Conservation (phyloP, 768 basidiomycete species). For the Suillus clintonianus region DNA sequence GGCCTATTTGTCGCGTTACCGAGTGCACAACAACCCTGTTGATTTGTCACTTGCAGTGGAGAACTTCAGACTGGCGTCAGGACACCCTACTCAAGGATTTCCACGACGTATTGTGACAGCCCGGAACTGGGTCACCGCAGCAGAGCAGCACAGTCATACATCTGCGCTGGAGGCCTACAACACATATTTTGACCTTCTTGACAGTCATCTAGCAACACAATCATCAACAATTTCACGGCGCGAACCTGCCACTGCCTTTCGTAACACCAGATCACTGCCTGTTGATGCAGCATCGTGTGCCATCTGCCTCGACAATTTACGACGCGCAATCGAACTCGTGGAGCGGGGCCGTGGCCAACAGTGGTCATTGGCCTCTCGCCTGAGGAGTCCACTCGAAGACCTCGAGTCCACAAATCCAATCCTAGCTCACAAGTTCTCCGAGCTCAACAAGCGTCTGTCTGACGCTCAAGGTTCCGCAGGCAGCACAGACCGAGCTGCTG, state of each 20-base stretch:
- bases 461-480: neutral
- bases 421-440: constrained; percentile 9
- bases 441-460: constrained; percentile 9
- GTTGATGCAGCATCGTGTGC: constrained; percentile 15
- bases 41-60: constrained; percentile 13
- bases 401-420: constrained; percentile 4
- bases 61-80: constrained; percentile 28
- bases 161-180: constrained; percentile 3
- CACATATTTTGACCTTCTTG: neutral
- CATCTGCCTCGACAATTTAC: constrained; percentile 1
- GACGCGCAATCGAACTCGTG: constrained; percentile 25
- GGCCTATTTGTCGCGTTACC: constrained; percentile 28
- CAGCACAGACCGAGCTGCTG: neutral
- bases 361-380: constrained; percentile 28
- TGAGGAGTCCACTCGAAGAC: constrained; percentile 25
- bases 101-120: neutral
- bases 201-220: neutral
- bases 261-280: neutral
- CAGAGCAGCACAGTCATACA: neutral
- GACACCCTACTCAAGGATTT: neutral
- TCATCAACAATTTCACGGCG: neutral
- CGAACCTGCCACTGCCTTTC: neutral
- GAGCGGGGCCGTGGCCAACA: constrained; percentile 30
- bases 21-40: constrained; percentile 9
- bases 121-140: neutral